Conservation (phyloP, 2,329 filamentous ascomycete species). For the Coleophoma cylindrospora region DNA sequence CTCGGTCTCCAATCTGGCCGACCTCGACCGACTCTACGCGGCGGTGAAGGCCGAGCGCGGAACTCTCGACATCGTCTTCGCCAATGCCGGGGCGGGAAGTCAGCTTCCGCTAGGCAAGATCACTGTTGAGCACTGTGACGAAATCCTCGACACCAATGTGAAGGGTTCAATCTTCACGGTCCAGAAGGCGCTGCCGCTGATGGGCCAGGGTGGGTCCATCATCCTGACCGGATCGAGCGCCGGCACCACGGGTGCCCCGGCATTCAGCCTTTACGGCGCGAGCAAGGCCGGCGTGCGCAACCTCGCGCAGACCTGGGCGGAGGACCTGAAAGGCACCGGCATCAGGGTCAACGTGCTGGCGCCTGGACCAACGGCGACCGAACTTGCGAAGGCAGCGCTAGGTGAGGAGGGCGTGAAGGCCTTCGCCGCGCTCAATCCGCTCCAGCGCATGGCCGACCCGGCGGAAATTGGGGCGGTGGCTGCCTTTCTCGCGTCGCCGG, state of each 20-base stretch:
- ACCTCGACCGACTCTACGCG: slow-evolving; percentile 17
- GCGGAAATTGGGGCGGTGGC: slow-evolving; percentile 10
- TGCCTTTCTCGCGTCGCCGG: slow-evolving; percentile 10
- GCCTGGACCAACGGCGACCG: slow-evolving; percentile 17
- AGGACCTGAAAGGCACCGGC: slow-evolving; percentile 13
- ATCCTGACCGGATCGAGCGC: slow-evolving; percentile 16
- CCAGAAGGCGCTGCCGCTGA: slow-evolving; percentile 25
- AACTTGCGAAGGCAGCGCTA: slow-evolving; percentile 11
- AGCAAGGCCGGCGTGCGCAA: slow-evolving; percentile 17
- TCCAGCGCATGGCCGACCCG: slow-evolving; percentile 12
- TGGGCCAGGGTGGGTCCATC: slow-evolving; percentile 14
- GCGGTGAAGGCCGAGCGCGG: slow-evolving; percentile 18
- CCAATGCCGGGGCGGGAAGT: slow-evolving; percentile 14
- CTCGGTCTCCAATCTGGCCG: slow-evolving; percentile 14
- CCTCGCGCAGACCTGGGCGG: slow-evolving; percentile 11
- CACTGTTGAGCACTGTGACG: slow-evolving; percentile 17
- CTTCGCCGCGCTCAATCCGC: slow-evolving; percentile 7
- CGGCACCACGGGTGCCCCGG: slow-evolving; percentile 13
- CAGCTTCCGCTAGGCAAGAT: slow-evolving; percentile 14
- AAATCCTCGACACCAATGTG: slow-evolving; percentile 28
- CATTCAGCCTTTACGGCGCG: slow-evolving; percentile 12
- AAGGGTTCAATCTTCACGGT: slow-evolving; percentile 29
- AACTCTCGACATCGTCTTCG: slow-evolving; percentile 18
- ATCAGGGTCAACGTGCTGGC: slow-evolving; percentile 19
- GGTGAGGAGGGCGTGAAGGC: slow-evolving; percentile 11